Percentiles rank a stretch among this genome's conserved stretches.
phyloP scores from a whole-genome alignment of 2,329 filamentous ascomycete genomes.

The Elsinoe ampelina region DNA sequence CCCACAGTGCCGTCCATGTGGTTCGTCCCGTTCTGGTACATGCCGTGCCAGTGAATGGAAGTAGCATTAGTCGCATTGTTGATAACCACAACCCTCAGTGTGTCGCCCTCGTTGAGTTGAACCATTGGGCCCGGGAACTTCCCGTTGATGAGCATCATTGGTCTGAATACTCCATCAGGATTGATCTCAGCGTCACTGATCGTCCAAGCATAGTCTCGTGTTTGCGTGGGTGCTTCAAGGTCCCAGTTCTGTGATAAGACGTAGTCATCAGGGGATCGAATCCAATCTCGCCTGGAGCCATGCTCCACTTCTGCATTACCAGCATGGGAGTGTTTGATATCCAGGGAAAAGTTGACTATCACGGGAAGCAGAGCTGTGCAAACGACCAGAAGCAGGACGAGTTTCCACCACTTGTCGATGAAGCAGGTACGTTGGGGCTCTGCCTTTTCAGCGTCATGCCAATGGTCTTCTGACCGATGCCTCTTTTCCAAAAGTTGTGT shows the following conservation, averaged over 20 bases:
- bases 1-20: conserved; percentile 57
- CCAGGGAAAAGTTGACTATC: conserved; percentile 12
- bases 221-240: conserved; percentile 39
- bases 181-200: conserved; percentile 50
- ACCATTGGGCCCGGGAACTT: conserved; percentile 33
- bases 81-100: conserved; percentile 53
- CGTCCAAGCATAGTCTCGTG: conserved; percentile 52
- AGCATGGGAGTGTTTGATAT: not conserved
- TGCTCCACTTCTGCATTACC: not conserved
- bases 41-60: conserved; percentile 60
- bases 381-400: conserved; percentile 13
- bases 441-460: conserved; percentile 1
- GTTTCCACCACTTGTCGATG: conserved; percentile 16
- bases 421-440: not conserved
- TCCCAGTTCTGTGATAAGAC: conserved; percentile 51
- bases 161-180: conserved; percentile 45
- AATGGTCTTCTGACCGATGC: not conserved
- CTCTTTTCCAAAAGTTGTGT: not conserved
- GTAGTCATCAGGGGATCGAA: conserved; percentile 38
- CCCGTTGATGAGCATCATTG: conserved; percentile 34
- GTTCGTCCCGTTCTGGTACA: conserved; percentile 60
- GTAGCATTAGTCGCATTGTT: conserved; percentile 51
- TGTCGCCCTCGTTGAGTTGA: conserved; percentile 52
- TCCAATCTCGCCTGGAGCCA: not conserved
- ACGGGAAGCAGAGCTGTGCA: conserved; percentile 14